phyloP scores from a whole-genome alignment of 192 early-diverging fungal genomes.

The Lunasporangiospora selenospora region DNA sequence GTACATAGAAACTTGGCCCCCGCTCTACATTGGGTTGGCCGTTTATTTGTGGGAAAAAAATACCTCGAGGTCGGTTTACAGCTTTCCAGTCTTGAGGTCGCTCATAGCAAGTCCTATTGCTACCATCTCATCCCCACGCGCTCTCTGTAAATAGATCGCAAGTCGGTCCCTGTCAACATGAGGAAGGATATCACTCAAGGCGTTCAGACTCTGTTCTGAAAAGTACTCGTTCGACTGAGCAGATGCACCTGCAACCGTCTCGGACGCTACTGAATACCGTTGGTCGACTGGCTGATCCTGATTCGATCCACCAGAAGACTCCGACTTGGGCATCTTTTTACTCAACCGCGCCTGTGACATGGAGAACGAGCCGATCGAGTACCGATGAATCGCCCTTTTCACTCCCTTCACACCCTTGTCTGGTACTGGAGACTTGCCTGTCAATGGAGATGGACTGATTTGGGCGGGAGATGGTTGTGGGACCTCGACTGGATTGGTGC shows the following conservation, averaged over 20 bases:
- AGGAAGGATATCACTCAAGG: slow-evolving; percentile 55
- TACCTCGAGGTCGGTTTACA: too few relatives aligned
- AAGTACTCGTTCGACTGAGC: slow-evolving; percentile 21
- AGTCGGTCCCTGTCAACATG: slow-evolving; percentile 53
- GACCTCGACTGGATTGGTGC: not conserved
- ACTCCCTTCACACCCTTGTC: not conserved
- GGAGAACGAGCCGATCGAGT: slow-evolving; percentile 36
- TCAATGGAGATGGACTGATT: too few relatives aligned
- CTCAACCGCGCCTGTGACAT: slow-evolving; percentile 25
- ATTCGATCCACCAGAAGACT: too few relatives aligned
- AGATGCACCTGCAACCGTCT: not conserved
- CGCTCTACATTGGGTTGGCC: too few relatives aligned
- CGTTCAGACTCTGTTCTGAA: slow-evolving; percentile 52
- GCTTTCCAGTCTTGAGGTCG: slow-evolving; percentile 49
- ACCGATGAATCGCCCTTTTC: slow-evolving; percentile 27
- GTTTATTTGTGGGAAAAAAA: too few relatives aligned
- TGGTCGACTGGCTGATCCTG: slow-evolving; percentile 17
- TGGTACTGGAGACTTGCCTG: too few relatives aligned
- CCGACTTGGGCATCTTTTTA: slow-evolving; percentile 36
- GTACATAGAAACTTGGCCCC: too few relatives aligned
- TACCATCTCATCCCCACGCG: slow-evolving; percentile 54
- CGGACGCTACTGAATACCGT: slow-evolving; percentile 20
- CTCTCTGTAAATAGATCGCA: slow-evolving; percentile 49
- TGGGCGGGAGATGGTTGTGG: too few relatives aligned
- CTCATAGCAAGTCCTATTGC: slow-evolving; percentile 52